Evolutionary conservation across 208 protist genomes (phyloP), one percentile per base, ranked within the genome.

Genomic region (Trypanosoma platydactyli): DNA sequence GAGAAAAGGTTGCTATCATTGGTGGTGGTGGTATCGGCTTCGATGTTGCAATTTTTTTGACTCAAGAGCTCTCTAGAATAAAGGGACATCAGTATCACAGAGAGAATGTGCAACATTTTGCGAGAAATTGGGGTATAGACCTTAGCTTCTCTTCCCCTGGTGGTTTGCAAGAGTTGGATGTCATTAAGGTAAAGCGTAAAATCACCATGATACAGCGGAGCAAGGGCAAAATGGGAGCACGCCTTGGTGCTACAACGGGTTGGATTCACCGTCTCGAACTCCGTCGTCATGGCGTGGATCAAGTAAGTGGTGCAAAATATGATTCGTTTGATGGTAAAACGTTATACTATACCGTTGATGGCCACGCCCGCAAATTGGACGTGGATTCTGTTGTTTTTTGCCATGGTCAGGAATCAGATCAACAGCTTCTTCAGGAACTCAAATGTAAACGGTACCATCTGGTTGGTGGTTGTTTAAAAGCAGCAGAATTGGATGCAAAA

Each of bases 21-120:
- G 94, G 94, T 45, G 86, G 85, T 20, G 94, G 94, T n/a, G 94
- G 91, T 49, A 97, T 97, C 64, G 94, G 94, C 42, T 97, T 97
- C 71, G 94, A 97, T 77, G 84, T 97, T 61, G 68, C 88, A 9
- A 80, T 92, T 68, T 97, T 92, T 64, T 76, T 97, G 59, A 77
- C 62, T 15, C 70, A 79, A 51, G 56, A 76, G 54, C 46, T 75
- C 30, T 33, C 44, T 3, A 71, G 52, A 27, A 15, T 33, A n/a
- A 49, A 25, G 13, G 41, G 45, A 25, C 22, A 24, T 0, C 24
- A 51, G 25, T 82, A 76, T 44, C 50, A 48, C n/a, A 81, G 79
- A 49, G 30, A 79, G 44, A 33, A 80, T 66, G 35, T 40, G 11
- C 6, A 44, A 7, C 57, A 67, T 27, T 94, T 96, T 62, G 53